phyloP scores from a whole-genome alignment of 2,329 filamentous ascomycete genomes.

The Coniochaeta prunicola region DNA sequence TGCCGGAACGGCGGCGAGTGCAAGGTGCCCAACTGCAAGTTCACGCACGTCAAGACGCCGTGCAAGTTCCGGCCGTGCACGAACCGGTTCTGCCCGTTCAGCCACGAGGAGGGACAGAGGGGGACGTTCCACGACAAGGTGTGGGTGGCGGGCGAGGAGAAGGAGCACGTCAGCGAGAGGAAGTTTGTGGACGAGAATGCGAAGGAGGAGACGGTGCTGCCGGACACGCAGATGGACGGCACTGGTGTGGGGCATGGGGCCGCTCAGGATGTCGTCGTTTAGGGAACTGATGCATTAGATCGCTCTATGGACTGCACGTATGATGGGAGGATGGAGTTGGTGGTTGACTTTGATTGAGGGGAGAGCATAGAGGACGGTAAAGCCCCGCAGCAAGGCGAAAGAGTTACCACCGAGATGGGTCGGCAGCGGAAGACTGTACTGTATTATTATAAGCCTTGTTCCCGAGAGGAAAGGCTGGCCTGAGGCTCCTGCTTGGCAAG shows the following conservation, averaged over 20 bases:
- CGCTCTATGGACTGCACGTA: not conserved
- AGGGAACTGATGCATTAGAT: not conserved
- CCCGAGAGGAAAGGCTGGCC: not conserved
- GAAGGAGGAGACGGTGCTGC: conserved; percentile 66
- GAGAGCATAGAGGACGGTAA: not conserved
- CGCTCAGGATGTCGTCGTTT: not conserved
- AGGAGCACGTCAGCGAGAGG: conserved; percentile 75
- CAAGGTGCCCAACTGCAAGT: conserved; percentile 74
- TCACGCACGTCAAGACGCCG: conserved; percentile 74
- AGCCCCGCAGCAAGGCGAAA: not conserved
- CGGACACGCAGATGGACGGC: conserved; percentile 26
- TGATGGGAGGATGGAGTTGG: not conserved
- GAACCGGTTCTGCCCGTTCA: conserved; percentile 81
- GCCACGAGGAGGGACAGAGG: conserved; percentile 85
- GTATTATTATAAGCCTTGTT: not conserved
- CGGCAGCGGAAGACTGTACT: not conserved
- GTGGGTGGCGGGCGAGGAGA: conserved; percentile 63
- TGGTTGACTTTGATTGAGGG: not conserved
- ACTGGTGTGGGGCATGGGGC: not conserved
- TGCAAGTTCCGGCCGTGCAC: conserved; percentile 91
- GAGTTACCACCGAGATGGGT: not conserved
- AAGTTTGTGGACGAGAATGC: conserved; percentile 72
- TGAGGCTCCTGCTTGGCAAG: not conserved
- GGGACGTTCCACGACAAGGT: conserved; percentile 83
- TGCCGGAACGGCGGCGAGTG: conserved; percentile 92